phyloP scores from a whole-genome alignment of 2,329 filamentous ascomycete genomes.

The Coleophoma cylindrospora region DNA sequence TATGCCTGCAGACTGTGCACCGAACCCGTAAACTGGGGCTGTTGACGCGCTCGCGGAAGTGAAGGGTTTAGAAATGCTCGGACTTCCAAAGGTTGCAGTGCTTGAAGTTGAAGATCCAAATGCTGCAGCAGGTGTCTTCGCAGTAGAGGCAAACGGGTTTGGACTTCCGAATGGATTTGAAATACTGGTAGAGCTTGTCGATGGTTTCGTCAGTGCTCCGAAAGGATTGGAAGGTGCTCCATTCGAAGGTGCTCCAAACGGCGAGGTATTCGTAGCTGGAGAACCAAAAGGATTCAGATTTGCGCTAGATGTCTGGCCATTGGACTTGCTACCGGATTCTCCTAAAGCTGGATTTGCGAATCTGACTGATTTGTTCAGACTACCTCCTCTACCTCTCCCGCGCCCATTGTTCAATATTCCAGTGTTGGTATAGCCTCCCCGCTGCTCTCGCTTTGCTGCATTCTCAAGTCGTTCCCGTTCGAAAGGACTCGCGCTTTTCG shows the following conservation, averaged over 20 bases:
- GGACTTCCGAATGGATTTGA: constrained; percentile 3
- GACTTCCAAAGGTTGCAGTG: not conserved
- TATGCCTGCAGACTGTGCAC: too few relatives aligned
- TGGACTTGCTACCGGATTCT: constrained; percentile 1
- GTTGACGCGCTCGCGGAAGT: too few relatives aligned
- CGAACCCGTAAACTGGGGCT: too few relatives aligned
- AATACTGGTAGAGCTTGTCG: not conserved
- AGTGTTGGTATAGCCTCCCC: constrained; percentile 9
- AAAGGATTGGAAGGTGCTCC: constrained; percentile 11
- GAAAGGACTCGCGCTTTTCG: constrained; percentile 17
- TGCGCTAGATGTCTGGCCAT: constrained; percentile 4
- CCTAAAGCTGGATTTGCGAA: constrained; percentile 9
- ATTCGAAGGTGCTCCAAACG: constrained; percentile 8
- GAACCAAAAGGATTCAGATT: constrained; percentile 11
- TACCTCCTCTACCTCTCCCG: constrained; percentile 11
- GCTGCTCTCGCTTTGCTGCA: constrained; percentile 24
- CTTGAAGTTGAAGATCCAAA: not conserved
- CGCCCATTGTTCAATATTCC: constrained; percentile 12
- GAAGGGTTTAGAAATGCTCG: not conserved
- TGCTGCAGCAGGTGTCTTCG: not conserved
- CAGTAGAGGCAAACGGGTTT: too few relatives aligned
- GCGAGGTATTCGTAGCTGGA: constrained; percentile 1
- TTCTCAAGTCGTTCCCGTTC: constrained; percentile 25
- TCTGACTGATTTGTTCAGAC: constrained; percentile 19
- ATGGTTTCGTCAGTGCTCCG: constrained; percentile 1